Evolutionary conservation across 1,139 yeast genomes (phyloP), one percentile per base, ranked within the genome.

Genomic region (Saccharomyces hybrid): DNA sequence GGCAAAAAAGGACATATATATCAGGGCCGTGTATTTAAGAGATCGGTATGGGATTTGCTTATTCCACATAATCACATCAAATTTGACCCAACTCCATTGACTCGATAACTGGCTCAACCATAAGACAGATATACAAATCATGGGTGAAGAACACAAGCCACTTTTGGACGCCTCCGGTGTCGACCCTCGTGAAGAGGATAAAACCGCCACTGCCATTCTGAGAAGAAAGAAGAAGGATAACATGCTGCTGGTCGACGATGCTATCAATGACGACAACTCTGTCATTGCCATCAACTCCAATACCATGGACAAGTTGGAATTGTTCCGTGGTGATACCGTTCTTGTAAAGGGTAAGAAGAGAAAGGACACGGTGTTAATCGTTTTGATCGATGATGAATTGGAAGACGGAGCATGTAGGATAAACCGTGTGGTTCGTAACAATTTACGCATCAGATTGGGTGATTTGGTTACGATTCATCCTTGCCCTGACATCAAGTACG

Each of bases 161-260:
- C 71, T 80, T 61, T 67, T 75, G 61, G 85, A 81, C 63, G 81
- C 80, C 55, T 80, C 84, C 54, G 85, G 85, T 52, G 74, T 76
- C 48, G 82, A 77, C 38, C 73, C 74, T 53, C 64, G 70, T 53
- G 70, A 70, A 42, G 96, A 88, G 68, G 98, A 93, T 72, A 83
- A 82, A 61, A 89, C 97, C 55, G 99, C 99, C 63, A 93, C 99
- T 56, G 99, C 99, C 42, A 93, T 93, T 69, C 79, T 93, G 69
- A 87, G 97, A 75, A 83, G 93, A 75, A 95, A 95, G 84, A 93
- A 93, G 95, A 93, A 93, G 81, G 97, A 88, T 69, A 93, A 93
- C 73, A 82, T 71, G 53, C 78, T 93, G 67, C 76, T 93, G 62
- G 99, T 93, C 52, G 99, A 93, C 71, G 99, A 93, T 74, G 98